These are phyloP conservation scores for Puccinia hordei DNA, from an alignment of 1,284 basidiomycete genomes.

Conservation along the genomic window DNA sequence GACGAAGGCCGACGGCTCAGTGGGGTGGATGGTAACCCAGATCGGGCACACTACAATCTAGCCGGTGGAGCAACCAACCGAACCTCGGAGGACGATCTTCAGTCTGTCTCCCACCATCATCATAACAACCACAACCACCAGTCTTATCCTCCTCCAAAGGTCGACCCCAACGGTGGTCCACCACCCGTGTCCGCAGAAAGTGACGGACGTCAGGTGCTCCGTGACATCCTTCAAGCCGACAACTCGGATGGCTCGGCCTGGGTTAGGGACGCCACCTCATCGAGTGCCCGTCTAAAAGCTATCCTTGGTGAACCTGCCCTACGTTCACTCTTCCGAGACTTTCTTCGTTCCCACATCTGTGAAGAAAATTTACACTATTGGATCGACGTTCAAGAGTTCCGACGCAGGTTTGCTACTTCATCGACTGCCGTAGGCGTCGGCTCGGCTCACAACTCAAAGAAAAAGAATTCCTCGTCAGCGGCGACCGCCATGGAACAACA, in stretches of 20 bases:
- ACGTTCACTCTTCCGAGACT: conserved; percentile 87
- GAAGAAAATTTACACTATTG: conserved; percentile 98
- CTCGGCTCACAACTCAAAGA: conserved; percentile 50
- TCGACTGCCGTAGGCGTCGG: conserved; percentile 78
- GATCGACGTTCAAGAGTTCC: conserved; percentile 96
- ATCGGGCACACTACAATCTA: conserved; percentile 48
- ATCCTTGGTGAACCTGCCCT: conserved; percentile 91
- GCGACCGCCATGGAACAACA: conserved; percentile 85
- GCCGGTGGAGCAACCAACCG: conserved; percentile 59
- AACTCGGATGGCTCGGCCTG: conserved; percentile 61
- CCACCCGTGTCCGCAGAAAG: conserved; percentile 65
- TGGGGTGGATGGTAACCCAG: conserved; percentile 45
- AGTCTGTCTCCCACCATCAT: conserved; percentile 60
- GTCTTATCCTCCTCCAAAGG: too few relatives aligned
- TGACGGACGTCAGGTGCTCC: conserved; percentile 68
- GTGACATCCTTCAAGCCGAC: conserved; percentile 53
- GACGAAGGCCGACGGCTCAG: conserved; percentile 77
- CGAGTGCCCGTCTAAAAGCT: conserved; percentile 80
- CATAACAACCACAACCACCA: conserved; percentile 61
- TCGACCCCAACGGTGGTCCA: conserved; percentile 1
- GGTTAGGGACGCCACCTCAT: conserved; percentile 74
- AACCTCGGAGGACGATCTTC: conserved; percentile 62
- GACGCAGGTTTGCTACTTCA: conserved; percentile 90
- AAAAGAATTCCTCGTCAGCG: conserved; percentile 63
- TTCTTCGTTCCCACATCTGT: conserved; percentile 89